These are phyloP conservation scores for Candida pseudoviswanathii DNA, from an alignment of 1,139 yeast species.

Conservation along the genomic window DNA sequence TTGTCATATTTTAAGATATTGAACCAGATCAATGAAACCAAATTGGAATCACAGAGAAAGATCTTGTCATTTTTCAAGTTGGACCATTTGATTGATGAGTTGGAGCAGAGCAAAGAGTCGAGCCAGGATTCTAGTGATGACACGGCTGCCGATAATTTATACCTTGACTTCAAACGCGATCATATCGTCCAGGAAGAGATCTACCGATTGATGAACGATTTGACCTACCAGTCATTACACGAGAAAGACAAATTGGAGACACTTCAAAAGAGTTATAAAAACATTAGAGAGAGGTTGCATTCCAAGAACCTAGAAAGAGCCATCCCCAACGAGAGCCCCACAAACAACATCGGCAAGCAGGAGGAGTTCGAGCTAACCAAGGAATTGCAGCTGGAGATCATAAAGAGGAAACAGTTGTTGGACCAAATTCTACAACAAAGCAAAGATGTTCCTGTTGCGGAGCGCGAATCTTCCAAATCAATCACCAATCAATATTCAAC, in stretches of 20 bases:
- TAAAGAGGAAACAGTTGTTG: constrained; percentile 22
- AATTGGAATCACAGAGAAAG: constrained; percentile 35
- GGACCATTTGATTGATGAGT: constrained; percentile 33
- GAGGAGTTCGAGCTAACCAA: constrained; percentile 9
- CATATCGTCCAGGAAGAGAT: constrained; percentile 47
- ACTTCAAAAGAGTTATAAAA: constrained; percentile 20
- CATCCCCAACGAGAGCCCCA: not conserved
- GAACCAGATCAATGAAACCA: constrained; percentile 28
- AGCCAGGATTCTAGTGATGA: constrained; percentile 15
- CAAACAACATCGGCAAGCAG: not conserved
- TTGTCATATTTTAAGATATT: constrained; percentile 32
- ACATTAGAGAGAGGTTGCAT: constrained; percentile 18
- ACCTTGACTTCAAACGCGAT: constrained; percentile 30
- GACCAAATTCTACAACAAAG: constrained; percentile 14
- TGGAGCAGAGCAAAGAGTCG: constrained; percentile 8
- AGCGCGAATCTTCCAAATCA: not conserved
- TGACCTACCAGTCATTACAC: constrained; percentile 39
- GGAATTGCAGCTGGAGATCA: constrained; percentile 21
- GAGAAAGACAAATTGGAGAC: constrained; percentile 33
- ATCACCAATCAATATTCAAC: not conserved
- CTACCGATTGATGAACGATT: constrained; percentile 41
- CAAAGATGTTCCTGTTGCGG: constrained; percentile 22
- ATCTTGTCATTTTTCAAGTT: constrained; percentile 40
- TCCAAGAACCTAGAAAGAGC: not conserved
- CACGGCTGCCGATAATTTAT: constrained; percentile 9